phyloP scores from a whole-genome alignment of 2,329 filamentous ascomycete genomes.

The Hypoxylon sp. region DNA sequence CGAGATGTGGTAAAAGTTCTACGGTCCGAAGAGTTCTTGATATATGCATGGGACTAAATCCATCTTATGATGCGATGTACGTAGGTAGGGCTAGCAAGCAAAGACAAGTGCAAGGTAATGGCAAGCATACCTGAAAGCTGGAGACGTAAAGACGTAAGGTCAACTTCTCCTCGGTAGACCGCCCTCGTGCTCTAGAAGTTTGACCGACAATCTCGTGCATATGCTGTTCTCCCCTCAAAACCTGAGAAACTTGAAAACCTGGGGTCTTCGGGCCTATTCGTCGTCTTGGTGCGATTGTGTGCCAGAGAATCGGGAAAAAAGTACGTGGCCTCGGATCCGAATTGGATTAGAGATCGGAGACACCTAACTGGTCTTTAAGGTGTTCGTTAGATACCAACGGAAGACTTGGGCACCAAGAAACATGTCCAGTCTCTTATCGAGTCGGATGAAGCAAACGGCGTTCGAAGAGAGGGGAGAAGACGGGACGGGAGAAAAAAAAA shows the following conservation, averaged over 20 bases:
- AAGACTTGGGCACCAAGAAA: constrained; percentile 29
- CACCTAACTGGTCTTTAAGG: constrained; percentile 20
- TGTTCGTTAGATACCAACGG: constrained; percentile 31
- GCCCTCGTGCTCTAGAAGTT: constrained; percentile 31
- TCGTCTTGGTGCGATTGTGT: constrained; percentile 33
- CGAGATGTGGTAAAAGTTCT: constrained; percentile 7
- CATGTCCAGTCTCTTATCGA: constrained; percentile 19
- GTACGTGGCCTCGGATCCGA: constrained; percentile 36
- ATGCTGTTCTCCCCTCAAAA: constrained; percentile 39
- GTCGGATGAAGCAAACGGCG: constrained; percentile 30
- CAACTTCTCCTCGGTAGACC: constrained; percentile 39
- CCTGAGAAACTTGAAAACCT: constrained; percentile 19
- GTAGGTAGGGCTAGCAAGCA: constrained; percentile 7
- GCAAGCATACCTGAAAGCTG: constrained; percentile 43
- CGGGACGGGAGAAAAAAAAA: constrained; percentile 8
- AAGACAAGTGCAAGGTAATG: constrained; percentile 21
- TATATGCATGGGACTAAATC: constrained; percentile 27
- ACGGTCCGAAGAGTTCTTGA: not conserved
- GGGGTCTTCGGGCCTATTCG: constrained; percentile 43
- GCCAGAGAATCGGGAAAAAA: constrained; percentile 33
- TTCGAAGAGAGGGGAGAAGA: constrained; percentile 12
- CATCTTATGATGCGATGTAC: constrained; percentile 7
- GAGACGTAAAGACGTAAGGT: constrained; percentile 21
- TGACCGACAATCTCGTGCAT: constrained; percentile 46
- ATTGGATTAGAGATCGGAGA: constrained; percentile 40